A percentile compares a stretch with the other conserved stretches of the same genome.
Evolutionary conservation across 2,329 filamentous ascomycete genomes (phyloP).

Genomic region (Pseudogymnoascus sp.): DNA sequence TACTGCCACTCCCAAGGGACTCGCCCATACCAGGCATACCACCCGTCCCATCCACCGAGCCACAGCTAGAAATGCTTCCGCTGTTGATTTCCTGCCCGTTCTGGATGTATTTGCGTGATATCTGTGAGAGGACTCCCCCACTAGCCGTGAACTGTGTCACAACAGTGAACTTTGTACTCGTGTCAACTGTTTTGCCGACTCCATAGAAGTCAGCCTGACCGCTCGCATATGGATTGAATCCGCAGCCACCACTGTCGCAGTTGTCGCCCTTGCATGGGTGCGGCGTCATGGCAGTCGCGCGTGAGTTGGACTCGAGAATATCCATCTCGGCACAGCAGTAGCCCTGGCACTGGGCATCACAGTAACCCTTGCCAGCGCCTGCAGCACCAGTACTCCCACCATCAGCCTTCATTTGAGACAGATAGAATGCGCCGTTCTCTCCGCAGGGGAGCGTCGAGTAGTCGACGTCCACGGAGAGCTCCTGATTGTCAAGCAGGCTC

Average conservation of each 20-base stretch:
- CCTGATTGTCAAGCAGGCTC: slow-evolving; percentile 33
- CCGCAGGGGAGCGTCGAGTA: slow-evolving; percentile 34
- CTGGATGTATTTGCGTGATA: slow-evolving; percentile 44
- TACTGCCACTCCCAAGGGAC: slow-evolving; percentile 38
- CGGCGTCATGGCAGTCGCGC: slow-evolving; percentile 39
- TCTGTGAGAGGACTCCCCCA: slow-evolving; percentile 36
- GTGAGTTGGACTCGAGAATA: slow-evolving; percentile 47
- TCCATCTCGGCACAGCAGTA: slow-evolving; percentile 50
- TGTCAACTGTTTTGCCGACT: slow-evolving; percentile 32
- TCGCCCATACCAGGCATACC: slow-evolving; percentile 39
- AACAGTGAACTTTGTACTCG: slow-evolving; percentile 39
- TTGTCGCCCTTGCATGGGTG: slow-evolving; percentile 41
- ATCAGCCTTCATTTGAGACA: slow-evolving; percentile 32
- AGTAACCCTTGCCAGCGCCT: slow-evolving; percentile 43
- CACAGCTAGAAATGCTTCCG: slow-evolving; percentile 23
- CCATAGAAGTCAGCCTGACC: slow-evolving; percentile 25
- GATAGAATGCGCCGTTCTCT: slow-evolving; percentile 35
- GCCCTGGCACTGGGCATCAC: slow-evolving; percentile 35
- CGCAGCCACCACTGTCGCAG: slow-evolving; percentile 40
- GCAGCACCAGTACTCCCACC: slow-evolving; percentile 30
- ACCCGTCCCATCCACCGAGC: slow-evolving; percentile 24
- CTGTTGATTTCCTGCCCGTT: slow-evolving; percentile 41
- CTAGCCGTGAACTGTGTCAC: slow-evolving; percentile 46
- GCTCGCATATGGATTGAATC: slow-evolving; percentile 36
- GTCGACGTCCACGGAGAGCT: slow-evolving; percentile 40